These are phyloP conservation scores for Fusarium sp. DNA, from an alignment of 2,329 filamentous ascomycete genomes.

Conservation along the genomic window DNA sequence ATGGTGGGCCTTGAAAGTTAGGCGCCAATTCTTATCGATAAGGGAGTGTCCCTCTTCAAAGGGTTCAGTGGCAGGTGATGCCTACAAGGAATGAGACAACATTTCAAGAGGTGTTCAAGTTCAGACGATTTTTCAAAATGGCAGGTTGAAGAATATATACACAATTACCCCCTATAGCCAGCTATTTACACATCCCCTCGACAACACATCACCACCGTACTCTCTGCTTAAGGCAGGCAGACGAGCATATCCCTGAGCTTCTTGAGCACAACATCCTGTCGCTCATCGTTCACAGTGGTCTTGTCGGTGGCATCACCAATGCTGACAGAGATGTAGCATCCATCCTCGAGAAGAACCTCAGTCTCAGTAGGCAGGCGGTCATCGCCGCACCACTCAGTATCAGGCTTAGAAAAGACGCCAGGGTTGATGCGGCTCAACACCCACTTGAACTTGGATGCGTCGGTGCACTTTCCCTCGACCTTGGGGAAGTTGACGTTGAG, in stretches of 20 bases:
- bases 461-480: slow-evolving; percentile 61
- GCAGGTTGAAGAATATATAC: neutral
- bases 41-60: neutral
- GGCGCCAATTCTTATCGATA: slow-evolving; percentile 42
- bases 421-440: slow-evolving; percentile 71
- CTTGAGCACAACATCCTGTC: slow-evolving; percentile 45
- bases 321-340: slow-evolving; percentile 72
- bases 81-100: neutral
- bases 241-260: slow-evolving; percentile 47
- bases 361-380: slow-evolving; percentile 68
- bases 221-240: slow-evolving; percentile 34
- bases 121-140: neutral
- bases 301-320: slow-evolving; percentile 70
- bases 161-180: neutral
- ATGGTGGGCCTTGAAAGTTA: slow-evolving; percentile 35
- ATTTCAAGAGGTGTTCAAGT: neutral
- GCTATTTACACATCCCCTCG: neutral
- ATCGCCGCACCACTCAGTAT: slow-evolving; percentile 67
- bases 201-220: neutral
- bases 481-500: slow-evolving; percentile 77
- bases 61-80: neutral
- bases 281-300: slow-evolving; percentile 56
- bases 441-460: slow-evolving; percentile 67
- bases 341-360: slow-evolving; percentile 59
- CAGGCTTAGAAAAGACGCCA: slow-evolving; percentile 61